Percentiles rank a stretch among this genome's conserved stretches.
Evolutionary conservation across 768 basidiomycete genomes (phyloP).

Genomic region (Saitozyma podzolica): DNA sequence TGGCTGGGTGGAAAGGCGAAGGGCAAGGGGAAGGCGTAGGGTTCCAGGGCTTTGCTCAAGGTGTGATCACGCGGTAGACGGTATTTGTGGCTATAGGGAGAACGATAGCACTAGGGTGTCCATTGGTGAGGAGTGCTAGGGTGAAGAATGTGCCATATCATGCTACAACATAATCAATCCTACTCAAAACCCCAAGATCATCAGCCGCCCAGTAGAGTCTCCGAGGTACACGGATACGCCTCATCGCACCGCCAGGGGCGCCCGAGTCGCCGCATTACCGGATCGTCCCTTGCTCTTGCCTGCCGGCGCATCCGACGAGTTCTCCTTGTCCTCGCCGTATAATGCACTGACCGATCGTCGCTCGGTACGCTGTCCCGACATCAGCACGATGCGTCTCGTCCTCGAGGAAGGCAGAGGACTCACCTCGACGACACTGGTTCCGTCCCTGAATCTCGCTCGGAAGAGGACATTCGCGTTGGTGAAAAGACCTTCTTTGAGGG

Average conservation of each 20-base stretch:
- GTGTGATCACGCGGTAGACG: not conserved
- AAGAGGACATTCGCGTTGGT: slow-evolving; percentile 97
- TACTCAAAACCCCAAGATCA: not conserved
- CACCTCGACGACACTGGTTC: slow-evolving; percentile 81
- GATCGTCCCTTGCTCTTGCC: slow-evolving; percentile 18
- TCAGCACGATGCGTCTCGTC: not conserved
- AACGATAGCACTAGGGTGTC: too few species aligned
- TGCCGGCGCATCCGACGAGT: slow-evolving; percentile 13
- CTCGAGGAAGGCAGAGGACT: slow-evolving; percentile 9
- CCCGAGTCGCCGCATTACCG: not conserved
- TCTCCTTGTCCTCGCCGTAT: slow-evolving; percentile 37
- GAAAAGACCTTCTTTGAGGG: slow-evolving; percentile 93
- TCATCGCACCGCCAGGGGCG: slow-evolving; percentile 6
- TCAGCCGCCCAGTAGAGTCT: too few species aligned
- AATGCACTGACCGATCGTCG: slow-evolving; percentile 16
- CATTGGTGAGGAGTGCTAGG: too few species aligned
- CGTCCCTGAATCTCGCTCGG: slow-evolving; percentile 87
- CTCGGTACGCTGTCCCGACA: slow-evolving; percentile 23
- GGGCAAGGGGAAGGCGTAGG: not conserved
- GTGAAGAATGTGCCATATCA: too few species aligned
- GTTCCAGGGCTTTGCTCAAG: not conserved
- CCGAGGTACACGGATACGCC: not conserved
- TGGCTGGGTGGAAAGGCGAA: not conserved
- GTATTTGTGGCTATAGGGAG: not conserved
- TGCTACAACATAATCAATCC: not conserved